These are phyloP conservation scores for Babesia gibsoni DNA, from an alignment of 169 alveolate species.

Conservation along the genomic window DNA sequence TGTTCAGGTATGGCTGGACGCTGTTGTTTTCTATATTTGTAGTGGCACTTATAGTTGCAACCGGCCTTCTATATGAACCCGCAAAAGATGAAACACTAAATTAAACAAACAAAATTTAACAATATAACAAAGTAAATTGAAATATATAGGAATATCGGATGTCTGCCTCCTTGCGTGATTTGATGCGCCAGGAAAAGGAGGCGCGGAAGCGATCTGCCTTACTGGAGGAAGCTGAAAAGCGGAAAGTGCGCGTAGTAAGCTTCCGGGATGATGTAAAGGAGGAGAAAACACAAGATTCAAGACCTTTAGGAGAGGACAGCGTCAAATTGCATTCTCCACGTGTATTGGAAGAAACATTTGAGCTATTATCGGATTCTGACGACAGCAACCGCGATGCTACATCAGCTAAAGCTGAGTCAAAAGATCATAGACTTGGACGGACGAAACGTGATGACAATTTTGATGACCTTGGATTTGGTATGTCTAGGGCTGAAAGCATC, in stretches of 20 bases:
- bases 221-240: too few relatives aligned
- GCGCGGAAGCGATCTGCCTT: slow-evolving; percentile 22
- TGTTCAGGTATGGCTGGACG: slow-evolving; percentile 52
- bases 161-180: slow-evolving; percentile 54
- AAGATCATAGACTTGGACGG: too few relatives aligned
- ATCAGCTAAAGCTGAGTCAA: too few relatives aligned
- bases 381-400: too few relatives aligned
- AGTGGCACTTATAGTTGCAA: slow-evolving; percentile 27
- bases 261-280: background rate
- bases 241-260: background rate
- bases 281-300: too few relatives aligned
- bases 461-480: too few relatives aligned
- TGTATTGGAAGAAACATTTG: slow-evolving; percentile 16
- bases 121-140: too few relatives aligned
- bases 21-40: slow-evolving; percentile 17
- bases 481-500: too few relatives aligned
- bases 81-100: slow-evolving; percentile 26
- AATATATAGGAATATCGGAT: too few relatives aligned
- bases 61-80: slow-evolving; percentile 37
- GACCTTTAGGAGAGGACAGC: too few relatives aligned
- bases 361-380: slow-evolving; percentile 19
- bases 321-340: background rate
- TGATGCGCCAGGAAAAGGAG: slow-evolving; percentile 65
- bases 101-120: too few relatives aligned
- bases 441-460: too few relatives aligned